Percentiles rank a stretch among this genome's conserved stretches.
phyloP scores from a whole-genome alignment of 768 basidiomycete genomes.

The Paxillus ammoniavirescens region DNA sequence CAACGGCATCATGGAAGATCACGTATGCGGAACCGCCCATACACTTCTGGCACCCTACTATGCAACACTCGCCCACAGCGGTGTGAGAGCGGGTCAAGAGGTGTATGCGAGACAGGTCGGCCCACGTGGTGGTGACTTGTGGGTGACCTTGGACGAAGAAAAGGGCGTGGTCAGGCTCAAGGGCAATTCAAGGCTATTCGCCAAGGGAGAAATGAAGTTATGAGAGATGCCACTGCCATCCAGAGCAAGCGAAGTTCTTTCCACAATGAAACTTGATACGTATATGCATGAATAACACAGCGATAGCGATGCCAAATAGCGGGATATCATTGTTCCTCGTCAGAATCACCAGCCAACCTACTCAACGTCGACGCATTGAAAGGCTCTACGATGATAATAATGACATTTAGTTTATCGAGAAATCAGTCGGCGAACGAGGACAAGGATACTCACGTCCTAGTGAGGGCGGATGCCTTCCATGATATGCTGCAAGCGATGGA shows the following conservation, averaged over 20 bases:
- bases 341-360: slow-evolving; percentile 26
- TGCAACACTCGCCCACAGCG: slow-evolving; percentile 17
- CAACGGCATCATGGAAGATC: slow-evolving; percentile 39
- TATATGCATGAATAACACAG: slow-evolving; percentile 9
- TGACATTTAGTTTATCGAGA: neutral
- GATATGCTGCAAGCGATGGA: slow-evolving; percentile 39
- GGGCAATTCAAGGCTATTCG: slow-evolving; percentile 30
- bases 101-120: slow-evolving; percentile 52
- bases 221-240: neutral
- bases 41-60: slow-evolving; percentile 49
- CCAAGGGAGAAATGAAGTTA: neutral
- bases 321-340: slow-evolving; percentile 25
- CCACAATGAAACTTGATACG: neutral
- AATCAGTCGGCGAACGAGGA: neutral
- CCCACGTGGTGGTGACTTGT: slow-evolving; percentile 45
- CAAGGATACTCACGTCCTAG: slow-evolving; percentile 33
- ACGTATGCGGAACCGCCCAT: slow-evolving; percentile 55
- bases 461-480: slow-evolving; percentile 35
- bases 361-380: slow-evolving; percentile 29
- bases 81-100: slow-evolving; percentile 27
- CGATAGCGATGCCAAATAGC: neutral
- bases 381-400: slow-evolving; percentile 15
- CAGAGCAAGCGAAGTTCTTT: neutral
- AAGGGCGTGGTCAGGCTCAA: slow-evolving; percentile 31
- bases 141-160: slow-evolving; percentile 36